These are phyloP conservation scores for Xylogone sp. DNA, from an alignment of 2,329 filamentous ascomycete genomes.

Conservation along the genomic window DNA sequence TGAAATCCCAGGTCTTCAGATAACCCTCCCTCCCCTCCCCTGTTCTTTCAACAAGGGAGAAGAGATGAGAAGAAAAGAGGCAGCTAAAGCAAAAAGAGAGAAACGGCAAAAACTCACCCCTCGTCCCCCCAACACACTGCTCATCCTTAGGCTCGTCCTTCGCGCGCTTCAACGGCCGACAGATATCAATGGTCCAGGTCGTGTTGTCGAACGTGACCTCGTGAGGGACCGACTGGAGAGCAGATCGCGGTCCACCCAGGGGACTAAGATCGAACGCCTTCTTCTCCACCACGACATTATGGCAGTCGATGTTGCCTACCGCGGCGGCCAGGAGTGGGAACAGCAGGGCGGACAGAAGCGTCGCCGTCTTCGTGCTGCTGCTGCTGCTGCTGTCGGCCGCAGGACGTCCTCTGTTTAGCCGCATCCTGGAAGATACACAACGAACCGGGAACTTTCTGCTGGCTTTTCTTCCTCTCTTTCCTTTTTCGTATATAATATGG, in stretches of 20 bases:
- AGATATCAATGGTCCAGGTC: constrained; percentile 80
- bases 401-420: constrained; percentile 13
- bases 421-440: constrained; percentile 17
- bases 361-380: too few relatives aligned
- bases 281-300: constrained; percentile 54
- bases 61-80: too few relatives aligned
- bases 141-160: constrained; percentile 51
- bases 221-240: constrained; percentile 51
- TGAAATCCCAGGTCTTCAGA: not conserved
- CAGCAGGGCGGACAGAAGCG: constrained; percentile 21
- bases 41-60: too few relatives aligned
- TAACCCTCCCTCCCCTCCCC: too few relatives aligned
- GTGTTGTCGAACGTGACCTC: constrained; percentile 59
- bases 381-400: constrained; percentile 20
- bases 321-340: constrained; percentile 23
- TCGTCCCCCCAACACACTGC: constrained; percentile 65
- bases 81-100: too few relatives aligned
- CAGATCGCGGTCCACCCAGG: constrained; percentile 65
- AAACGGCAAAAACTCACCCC: constrained; percentile 46
- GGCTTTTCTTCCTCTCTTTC: too few relatives aligned
- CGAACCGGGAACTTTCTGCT: too few relatives aligned
- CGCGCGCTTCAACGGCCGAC: constrained; percentile 59
- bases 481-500: too few relatives aligned
- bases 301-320: constrained; percentile 55
- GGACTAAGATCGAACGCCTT: constrained; percentile 60